Conservation (phyloP, 73 alveolate genomes). For the Paramecium bursaria region DNA sequence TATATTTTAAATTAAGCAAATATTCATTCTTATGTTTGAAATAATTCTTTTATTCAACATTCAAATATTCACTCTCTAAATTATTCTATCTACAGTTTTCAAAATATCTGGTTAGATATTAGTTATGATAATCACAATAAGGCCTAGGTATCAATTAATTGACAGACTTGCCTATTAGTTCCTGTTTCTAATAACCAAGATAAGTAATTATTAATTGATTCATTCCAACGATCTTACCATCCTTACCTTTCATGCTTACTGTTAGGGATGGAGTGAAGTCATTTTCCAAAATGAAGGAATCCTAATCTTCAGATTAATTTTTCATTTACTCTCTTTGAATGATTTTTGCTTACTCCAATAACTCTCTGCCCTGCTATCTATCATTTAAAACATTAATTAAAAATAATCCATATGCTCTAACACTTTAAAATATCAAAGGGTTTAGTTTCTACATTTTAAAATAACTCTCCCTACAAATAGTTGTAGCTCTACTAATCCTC, state of each 20-base stretch:
- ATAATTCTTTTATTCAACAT: constrained; percentile 6
- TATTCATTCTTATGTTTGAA: constrained; percentile 63
- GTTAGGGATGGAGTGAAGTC: constrained; percentile 43
- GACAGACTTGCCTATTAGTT: constrained; percentile 35
- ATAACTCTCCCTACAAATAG: constrained; percentile 84
- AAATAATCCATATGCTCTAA: constrained; percentile 85
- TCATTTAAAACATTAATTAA: constrained; percentile 86
- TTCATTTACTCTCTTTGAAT: constrained; percentile 14
- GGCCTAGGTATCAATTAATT: constrained; percentile 46
- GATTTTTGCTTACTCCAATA: constrained; percentile 74
- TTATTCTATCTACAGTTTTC: constrained; percentile 36
- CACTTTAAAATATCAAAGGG: constrained; percentile 80
- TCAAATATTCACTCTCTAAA: constrained; percentile 53
- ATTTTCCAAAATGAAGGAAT: constrained; percentile 11
- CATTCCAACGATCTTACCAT: constrained; percentile 14
- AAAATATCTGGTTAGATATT: neutral
- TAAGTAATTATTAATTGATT: constrained; percentile 48
- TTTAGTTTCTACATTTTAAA: constrained; percentile 83
- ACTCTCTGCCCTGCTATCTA: constrained; percentile 87
- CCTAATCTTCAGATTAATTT: constrained; percentile 19
- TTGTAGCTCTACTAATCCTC: constrained; percentile 80
- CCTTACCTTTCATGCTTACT: constrained; percentile 29
- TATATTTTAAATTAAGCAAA: constrained; percentile 33
- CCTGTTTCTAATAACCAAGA: constrained; percentile 60
- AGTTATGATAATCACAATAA: constrained; percentile 51